Evolutionary conservation across 1,284 basidiomycete species (phyloP).

Genomic region (Ganoderma sp.): DNA sequence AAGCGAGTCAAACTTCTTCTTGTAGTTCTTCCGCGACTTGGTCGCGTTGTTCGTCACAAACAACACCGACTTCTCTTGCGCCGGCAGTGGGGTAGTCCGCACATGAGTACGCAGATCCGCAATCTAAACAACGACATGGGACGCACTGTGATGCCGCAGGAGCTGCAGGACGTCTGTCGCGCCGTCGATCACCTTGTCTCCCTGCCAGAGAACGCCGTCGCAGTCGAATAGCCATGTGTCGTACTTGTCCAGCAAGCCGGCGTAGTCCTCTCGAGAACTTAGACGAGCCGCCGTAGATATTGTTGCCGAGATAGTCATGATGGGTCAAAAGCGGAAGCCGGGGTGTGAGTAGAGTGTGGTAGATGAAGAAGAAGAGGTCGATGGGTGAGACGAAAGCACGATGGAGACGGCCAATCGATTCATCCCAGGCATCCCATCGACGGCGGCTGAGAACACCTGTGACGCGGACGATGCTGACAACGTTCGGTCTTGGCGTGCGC

Average conservation of each 20-base stretch:
- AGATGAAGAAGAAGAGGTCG: background rate
- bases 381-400: background rate
- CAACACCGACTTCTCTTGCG: slow-evolving; percentile 82
- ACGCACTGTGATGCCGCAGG: slow-evolving; percentile 61
- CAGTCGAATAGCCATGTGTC: slow-evolving; percentile 98
- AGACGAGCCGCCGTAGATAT: slow-evolving; percentile 36
- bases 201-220: slow-evolving; percentile 94
- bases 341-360: background rate
- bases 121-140: background rate
- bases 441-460: background rate
- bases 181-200: slow-evolving; percentile 82
- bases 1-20: slow-evolving; percentile 89
- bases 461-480: background rate
- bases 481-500: background rate
- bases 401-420: background rate
- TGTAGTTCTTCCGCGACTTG: slow-evolving; percentile 87
- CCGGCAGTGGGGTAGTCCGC: background rate
- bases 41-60: slow-evolving; percentile 99
- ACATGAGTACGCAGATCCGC: background rate
- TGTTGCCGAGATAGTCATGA: background rate
- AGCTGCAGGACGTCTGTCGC: slow-evolving; percentile 74
- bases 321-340: background rate
- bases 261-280: slow-evolving; percentile 55
- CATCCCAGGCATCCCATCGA: background rate
- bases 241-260: slow-evolving; percentile 71